Percentiles rank a stretch among this genome's conserved stretches.
Conservation (phyloP, 495 filamentous ascomycete genomes). For the Neurospora terricola region DNA sequence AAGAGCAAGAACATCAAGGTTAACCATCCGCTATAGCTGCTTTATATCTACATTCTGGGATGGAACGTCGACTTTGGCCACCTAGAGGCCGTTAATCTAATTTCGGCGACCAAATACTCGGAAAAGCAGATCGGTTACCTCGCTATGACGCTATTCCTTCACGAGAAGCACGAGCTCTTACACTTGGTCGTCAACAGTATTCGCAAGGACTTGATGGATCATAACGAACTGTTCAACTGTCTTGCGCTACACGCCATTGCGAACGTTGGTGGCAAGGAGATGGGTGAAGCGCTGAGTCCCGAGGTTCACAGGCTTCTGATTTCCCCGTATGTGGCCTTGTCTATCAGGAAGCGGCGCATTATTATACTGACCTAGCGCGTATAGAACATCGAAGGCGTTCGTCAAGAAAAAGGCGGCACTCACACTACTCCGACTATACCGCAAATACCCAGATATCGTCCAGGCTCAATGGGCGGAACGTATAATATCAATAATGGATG, state of each 20-base stretch:
- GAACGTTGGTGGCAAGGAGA: conserved; percentile 92
- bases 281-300: conserved; percentile 86
- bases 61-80: conserved; percentile 99
- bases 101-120: conserved; percentile 93
- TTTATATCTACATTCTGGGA: conserved; percentile 98
- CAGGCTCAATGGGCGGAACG: conserved; percentile 95
- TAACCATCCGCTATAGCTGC: conserved; percentile 46
- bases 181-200: conserved; percentile 98
- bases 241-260: conserved; percentile 97
- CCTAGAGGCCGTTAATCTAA: conserved; percentile 93
- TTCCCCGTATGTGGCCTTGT: conserved; percentile 62
- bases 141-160: conserved; percentile 92
- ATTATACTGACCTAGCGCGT: conserved; percentile 4
- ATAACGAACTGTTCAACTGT: conserved; percentile 96
- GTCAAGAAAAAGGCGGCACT: conserved; percentile 99
- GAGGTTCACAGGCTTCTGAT: conserved; percentile 95
- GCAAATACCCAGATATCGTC: conserved; percentile 86
- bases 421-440: conserved; percentile 89
- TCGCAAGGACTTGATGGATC: conserved; percentile 85
- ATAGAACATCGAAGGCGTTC: conserved; percentile 88
- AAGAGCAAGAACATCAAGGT: conserved; percentile 1
- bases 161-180: conserved; percentile 92
- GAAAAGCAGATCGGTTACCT: conserved; percentile 99
- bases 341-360: background rate
- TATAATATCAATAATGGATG: conserved; percentile 98